Evolutionary conservation across 2,329 filamentous ascomycete genomes (phyloP).

Genomic region (Coniosporium tulheliwenetii): DNA sequence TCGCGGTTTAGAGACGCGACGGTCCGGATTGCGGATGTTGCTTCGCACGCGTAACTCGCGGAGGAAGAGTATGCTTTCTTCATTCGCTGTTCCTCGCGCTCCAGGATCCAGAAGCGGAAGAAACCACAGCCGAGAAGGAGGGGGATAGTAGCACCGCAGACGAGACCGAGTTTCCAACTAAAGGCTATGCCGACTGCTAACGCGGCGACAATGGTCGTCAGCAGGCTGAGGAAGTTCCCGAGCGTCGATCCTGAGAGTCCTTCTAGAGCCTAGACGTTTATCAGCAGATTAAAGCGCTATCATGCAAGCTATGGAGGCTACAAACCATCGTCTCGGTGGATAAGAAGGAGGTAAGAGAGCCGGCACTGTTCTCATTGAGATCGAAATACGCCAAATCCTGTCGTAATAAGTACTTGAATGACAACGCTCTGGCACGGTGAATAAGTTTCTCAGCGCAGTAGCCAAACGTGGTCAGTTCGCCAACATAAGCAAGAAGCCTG

Average conservation of each 20-base stretch:
- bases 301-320: too few relatives aligned
- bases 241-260: not conserved
- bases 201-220: not conserved
- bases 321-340: not conserved
- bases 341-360: not conserved
- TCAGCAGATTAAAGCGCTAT: too few relatives aligned
- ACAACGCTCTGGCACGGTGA: not conserved
- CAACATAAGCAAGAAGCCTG: too few relatives aligned
- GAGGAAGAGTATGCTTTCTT: not conserved
- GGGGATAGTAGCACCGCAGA: constrained; percentile 25
- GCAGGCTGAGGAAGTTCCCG: not conserved
- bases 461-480: too few relatives aligned
- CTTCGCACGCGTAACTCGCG: constrained; percentile 2
- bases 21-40: constrained; percentile 1
- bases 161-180: constrained; percentile 54
- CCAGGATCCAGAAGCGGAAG: constrained; percentile 12
- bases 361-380: not conserved
- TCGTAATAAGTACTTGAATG: not conserved
- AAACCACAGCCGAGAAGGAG: constrained; percentile 24
- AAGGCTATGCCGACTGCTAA: constrained; percentile 45
- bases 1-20: constrained; percentile 50
- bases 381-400: not conserved
- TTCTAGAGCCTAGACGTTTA: too few relatives aligned
- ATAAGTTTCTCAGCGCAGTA: not conserved
- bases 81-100: not conserved